These are phyloP conservation scores for Apophysomyces variabilis DNA, from an alignment of 371 early-diverging fungal species.

Conservation along the genomic window DNA sequence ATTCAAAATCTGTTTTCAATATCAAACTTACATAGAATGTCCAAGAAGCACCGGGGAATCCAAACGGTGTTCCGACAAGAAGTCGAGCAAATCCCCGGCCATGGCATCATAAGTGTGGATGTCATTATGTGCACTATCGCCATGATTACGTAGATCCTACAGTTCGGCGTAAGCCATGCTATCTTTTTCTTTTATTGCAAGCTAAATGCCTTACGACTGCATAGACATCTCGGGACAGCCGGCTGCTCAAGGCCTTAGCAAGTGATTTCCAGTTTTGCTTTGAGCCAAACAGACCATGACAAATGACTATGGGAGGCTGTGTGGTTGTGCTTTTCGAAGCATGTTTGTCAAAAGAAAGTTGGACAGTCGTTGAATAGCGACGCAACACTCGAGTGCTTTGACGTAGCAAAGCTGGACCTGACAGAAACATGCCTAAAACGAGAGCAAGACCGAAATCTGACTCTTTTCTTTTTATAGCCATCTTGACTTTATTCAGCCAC, in stretches of 20 bases:
- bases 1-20: too few relatives aligned
- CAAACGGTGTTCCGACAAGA: conserved; percentile 63
- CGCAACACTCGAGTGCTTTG: neutral
- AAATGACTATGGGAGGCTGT: conserved; percentile 26
- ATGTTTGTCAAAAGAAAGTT: conserved; percentile 31
- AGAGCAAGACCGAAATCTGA: too few relatives aligned
- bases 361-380: conserved; percentile 9
- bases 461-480: too few relatives aligned
- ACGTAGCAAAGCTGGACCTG: too few relatives aligned
- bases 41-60: conserved; percentile 72
- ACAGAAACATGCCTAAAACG: too few relatives aligned
- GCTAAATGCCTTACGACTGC: conserved; percentile 52
- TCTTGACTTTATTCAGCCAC: too few relatives aligned
- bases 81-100: conserved; percentile 76
- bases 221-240: conserved; percentile 65
- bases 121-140: conserved; percentile 79
- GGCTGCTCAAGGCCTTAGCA: conserved; percentile 70
- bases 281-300: conserved; percentile 94
- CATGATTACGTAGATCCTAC: conserved; percentile 93
- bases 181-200: neutral
- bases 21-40: conserved; percentile 77
- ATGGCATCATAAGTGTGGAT: conserved; percentile 79
- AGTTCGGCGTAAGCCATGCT: conserved; percentile 57
- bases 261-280: conserved; percentile 94
- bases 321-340: conserved; percentile 16